Percentiles rank a stretch among this genome's conserved stretches.
phyloP scores from a whole-genome alignment of 176 grass and related monocot species.

The Oryza punctata region DNA sequence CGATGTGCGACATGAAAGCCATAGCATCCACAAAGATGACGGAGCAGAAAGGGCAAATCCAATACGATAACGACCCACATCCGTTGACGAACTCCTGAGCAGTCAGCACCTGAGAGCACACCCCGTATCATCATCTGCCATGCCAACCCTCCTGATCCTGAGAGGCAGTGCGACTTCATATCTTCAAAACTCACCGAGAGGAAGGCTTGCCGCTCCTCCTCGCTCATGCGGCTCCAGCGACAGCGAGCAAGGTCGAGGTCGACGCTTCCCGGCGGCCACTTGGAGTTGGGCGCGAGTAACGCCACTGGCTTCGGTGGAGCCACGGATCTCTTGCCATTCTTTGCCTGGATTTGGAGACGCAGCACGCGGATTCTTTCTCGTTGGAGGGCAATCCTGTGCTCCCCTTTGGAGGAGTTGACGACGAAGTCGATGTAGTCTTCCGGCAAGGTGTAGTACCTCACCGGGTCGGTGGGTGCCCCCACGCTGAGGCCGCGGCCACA shows the following conservation, averaged over 20 bases:
- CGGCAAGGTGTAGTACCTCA: no score
- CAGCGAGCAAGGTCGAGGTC: not conserved
- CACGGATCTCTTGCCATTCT: not conserved
- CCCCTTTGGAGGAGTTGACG: not conserved
- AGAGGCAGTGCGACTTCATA: not conserved
- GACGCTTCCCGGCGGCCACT: not conserved
- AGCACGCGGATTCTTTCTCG: not conserved
- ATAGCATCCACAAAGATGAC: not conserved
- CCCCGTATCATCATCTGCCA: not conserved
- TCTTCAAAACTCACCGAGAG: not conserved
- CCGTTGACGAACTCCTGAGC: not conserved
- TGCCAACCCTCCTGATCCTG: not conserved
- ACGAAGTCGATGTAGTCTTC: no score
- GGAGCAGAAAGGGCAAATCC: not conserved
- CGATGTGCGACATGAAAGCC: not conserved
- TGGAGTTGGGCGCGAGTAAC: no score
- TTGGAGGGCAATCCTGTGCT: no score
- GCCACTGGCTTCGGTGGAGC: not conserved
- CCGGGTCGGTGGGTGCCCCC: not conserved
- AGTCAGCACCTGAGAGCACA: not conserved
- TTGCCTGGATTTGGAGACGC: not conserved
- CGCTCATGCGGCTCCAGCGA: not conserved
- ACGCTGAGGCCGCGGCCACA: not conserved
- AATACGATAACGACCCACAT: not conserved
- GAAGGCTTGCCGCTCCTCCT: not conserved